Evolutionary conservation across 192 early-diverging fungal genomes (phyloP).

Genomic region (Mortierella alpina): DNA sequence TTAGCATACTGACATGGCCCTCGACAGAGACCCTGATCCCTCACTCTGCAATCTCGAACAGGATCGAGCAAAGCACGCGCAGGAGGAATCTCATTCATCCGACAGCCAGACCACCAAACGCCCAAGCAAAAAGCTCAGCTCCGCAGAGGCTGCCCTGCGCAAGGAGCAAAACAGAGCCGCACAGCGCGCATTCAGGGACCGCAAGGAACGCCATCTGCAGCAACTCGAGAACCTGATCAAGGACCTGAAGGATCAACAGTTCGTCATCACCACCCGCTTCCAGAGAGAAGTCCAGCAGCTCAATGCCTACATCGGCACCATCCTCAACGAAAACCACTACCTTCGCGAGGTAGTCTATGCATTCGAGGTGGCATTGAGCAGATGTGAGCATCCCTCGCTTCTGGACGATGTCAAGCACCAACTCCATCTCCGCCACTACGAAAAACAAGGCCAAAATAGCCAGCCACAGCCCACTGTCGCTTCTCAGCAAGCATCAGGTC

Average conservation of each 20-base stretch:
- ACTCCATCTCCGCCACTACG: constrained; percentile 31
- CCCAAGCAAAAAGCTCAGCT: constrained; percentile 54
- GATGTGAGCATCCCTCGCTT: constrained; percentile 11
- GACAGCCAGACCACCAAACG: constrained; percentile 1
- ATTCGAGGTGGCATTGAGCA: constrained; percentile 51
- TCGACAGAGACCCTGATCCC: too few relatives aligned
- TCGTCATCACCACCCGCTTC: constrained; percentile 44
- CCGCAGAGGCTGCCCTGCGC: constrained; percentile 58
- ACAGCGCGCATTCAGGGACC: constrained; percentile 88
- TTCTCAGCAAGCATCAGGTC: too few relatives aligned
- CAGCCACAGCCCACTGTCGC: too few relatives aligned
- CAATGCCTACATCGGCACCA: constrained; percentile 29
- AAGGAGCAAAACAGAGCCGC: constrained; percentile 89
- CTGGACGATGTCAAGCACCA: constrained; percentile 37
- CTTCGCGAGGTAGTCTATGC: constrained; percentile 55
- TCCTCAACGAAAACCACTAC: constrained; percentile 55
- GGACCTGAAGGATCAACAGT: constrained; percentile 68
- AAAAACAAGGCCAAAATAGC: neutral
- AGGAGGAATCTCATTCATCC: constrained; percentile 9
- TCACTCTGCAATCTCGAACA: neutral
- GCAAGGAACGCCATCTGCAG: constrained; percentile 80
- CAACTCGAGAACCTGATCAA: constrained; percentile 79
- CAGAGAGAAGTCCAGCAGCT: constrained; percentile 48
- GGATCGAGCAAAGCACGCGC: neutral
- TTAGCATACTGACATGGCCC: too few relatives aligned